Evolutionary conservation across 2,329 filamentous ascomycete species (phyloP).

Genomic region (Davidsoniella virescens): DNA sequence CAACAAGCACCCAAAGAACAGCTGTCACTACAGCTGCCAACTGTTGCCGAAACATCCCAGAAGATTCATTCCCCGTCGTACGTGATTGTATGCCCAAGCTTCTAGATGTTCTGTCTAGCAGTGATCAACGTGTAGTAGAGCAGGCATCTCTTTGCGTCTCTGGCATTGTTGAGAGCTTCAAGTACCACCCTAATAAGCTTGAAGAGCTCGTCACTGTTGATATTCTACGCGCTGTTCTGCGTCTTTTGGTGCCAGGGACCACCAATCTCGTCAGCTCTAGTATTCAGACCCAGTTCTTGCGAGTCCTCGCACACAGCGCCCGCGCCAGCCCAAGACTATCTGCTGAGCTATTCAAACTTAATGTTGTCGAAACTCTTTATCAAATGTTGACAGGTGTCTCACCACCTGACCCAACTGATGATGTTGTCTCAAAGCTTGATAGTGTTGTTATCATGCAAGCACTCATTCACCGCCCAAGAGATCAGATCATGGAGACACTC

Average conservation of each 20-base stretch:
- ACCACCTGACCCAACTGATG: constrained; percentile 61
- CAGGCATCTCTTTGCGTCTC: constrained; percentile 93
- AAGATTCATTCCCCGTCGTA: constrained; percentile 82
- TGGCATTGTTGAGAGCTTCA: constrained; percentile 93
- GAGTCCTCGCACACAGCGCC: constrained; percentile 78
- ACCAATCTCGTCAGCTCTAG: constrained; percentile 88
- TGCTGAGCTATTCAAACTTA: constrained; percentile 83
- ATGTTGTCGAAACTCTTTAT: constrained; percentile 92
- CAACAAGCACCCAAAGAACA: constrained; percentile 89
- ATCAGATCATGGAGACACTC: constrained; percentile 92
- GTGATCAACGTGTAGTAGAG: constrained; percentile 90
- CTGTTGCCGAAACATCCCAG: constrained; percentile 90
- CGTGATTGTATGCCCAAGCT: constrained; percentile 94
- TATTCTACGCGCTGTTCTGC: constrained; percentile 67
- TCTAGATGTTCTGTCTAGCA: constrained; percentile 77
- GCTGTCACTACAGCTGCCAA: constrained; percentile 96
- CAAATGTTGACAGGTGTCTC: constrained; percentile 95
- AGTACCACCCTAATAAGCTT: constrained; percentile 68
- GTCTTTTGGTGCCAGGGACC: constrained; percentile 78
- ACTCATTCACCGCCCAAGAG: constrained; percentile 82
- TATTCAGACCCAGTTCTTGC: constrained; percentile 91
- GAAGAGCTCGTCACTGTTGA: constrained; percentile 86
- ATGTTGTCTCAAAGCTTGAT: constrained; percentile 74
- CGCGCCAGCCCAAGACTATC: constrained; percentile 77
- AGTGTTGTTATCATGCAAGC: constrained; percentile 98